phyloP scores from a whole-genome alignment of 73 alveolate genomes.

The Blepharisma stoltei region DNA sequence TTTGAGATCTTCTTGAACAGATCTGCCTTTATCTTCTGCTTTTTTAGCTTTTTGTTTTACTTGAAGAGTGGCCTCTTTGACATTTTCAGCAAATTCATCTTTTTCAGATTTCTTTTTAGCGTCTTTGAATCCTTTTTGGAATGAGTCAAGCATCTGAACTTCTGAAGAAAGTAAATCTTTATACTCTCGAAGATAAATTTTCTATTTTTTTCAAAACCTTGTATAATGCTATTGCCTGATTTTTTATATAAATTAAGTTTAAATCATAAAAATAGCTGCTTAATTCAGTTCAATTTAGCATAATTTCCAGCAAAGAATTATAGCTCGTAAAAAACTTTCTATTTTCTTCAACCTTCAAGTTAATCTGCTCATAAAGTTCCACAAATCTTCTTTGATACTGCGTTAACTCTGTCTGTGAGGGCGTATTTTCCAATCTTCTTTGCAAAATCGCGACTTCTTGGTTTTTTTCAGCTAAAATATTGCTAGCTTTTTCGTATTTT shows the following conservation, averaged over 20 bases:
- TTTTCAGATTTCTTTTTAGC: constrained; percentile 16
- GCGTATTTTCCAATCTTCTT: constrained; percentile 54
- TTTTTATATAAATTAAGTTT: no score
- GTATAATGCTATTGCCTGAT: no score
- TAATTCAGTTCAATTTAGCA: no score
- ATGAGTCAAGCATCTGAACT: not conserved
- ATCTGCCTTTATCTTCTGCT: constrained; percentile 20
- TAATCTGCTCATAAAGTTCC: constrained; percentile 53
- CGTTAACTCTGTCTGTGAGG: constrained; percentile 48
- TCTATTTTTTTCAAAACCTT: no score
- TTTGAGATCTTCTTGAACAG: not conserved
- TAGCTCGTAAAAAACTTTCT: constrained; percentile 39
- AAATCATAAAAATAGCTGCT: no score
- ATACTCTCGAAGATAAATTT: no score
- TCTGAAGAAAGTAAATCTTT: not conserved
- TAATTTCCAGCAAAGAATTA: constrained; percentile 45
- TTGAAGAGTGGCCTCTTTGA: not conserved
- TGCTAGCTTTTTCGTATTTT: constrained; percentile 12
- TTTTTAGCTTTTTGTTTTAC: constrained; percentile 1
- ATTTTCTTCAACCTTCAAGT: constrained; percentile 48
- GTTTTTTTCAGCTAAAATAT: constrained; percentile 33
- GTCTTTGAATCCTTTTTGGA: constrained; percentile 6
- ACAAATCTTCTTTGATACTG: constrained; percentile 53
- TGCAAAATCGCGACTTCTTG: constrained; percentile 56
- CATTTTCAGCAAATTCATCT: constrained; percentile 12